Evolutionary conservation across 768 basidiomycete genomes (phyloP), one percentile per base, ranked within the genome.

Genomic region (Suillus spraguei): DNA sequence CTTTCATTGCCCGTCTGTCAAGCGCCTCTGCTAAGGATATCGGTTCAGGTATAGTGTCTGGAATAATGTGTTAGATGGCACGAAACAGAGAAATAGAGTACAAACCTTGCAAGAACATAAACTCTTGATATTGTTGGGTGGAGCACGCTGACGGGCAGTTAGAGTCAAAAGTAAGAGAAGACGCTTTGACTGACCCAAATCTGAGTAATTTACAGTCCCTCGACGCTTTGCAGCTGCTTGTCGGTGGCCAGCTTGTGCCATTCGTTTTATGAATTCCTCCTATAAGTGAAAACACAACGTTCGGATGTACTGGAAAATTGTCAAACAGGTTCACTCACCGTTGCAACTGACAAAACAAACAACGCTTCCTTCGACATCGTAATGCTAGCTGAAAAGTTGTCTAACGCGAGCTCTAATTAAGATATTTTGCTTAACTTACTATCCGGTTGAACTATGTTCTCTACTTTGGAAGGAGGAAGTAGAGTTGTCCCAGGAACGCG

Each of bases 251-350:
- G 88, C 87, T 72, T 85, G 84, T 20, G 86, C 82, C 70, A 94
- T 80, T 56, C 87, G 83, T 74, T 91, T 91, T 61, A 95, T 84
- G 72, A 94, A 95, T 70, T 94, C 91, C 77, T 95, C 93, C 94
- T 95, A 70, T 41, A 53, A 60, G 56, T 60, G 46, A 60, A 64
- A 59, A 50, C 22, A 53, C 36, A 28, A 58, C 10, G 50, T 38
- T 46, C 39, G 44, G 53, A 50, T 39, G 28, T 52, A 59, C 60
- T 50, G 60, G 60, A 55, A 61, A 14, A 60, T 64, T 53, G 64
- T 11, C 59, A 53, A 54, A 54, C 35, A 33, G 70, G 81, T 55
- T 70, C 16, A 72, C 78, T 66, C 61, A 94, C 94, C 44, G 93
- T 89, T 55, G 92, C 92, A 64, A 90, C 77, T 11, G 91, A 88